Conservation (phyloP, 169 alveolate species). For the Cystoisospora suis region DNA sequence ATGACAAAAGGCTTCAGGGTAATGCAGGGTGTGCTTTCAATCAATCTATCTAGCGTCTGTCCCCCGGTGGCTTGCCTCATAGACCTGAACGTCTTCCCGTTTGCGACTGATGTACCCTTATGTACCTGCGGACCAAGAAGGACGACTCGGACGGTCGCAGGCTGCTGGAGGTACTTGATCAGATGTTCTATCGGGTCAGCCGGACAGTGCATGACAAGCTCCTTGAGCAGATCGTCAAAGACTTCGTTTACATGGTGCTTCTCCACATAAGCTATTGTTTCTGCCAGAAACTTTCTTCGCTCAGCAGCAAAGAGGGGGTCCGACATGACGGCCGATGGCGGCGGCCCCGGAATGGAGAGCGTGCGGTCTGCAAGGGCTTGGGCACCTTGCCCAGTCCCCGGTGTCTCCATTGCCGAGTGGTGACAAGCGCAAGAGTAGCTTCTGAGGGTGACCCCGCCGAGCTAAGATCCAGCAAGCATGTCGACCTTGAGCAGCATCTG, state of each 20-base stretch:
- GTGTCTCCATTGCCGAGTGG: background rate
- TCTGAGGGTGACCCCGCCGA: background rate
- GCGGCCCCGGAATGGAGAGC: background rate
- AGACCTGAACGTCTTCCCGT: no score
- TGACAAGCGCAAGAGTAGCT: no score
- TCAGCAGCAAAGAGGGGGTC: slow-evolving; percentile 5
- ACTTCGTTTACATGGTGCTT: background rate
- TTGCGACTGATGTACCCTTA: no score
- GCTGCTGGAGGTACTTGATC: background rate
- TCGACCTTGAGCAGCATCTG: background rate
- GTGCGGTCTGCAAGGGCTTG: background rate
- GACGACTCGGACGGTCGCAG: background rate
- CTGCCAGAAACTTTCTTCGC: background rate
- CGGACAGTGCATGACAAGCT: background rate
- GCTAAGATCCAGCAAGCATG: background rate
- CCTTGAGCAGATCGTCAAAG: background rate
- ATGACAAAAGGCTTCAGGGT: no score
- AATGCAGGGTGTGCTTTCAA: no score
- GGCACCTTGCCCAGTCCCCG: background rate
- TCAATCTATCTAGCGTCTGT: no score
- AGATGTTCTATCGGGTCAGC: slow-evolving; percentile 10
- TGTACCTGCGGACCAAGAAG: slow-evolving; percentile 20
- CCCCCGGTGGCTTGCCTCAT: no score
- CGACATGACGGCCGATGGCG: background rate
- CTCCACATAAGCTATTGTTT: slow-evolving; percentile 23